Evolutionary conservation across 2,329 filamentous ascomycete species (phyloP).

Genomic region (Byssochlamys sp.): DNA sequence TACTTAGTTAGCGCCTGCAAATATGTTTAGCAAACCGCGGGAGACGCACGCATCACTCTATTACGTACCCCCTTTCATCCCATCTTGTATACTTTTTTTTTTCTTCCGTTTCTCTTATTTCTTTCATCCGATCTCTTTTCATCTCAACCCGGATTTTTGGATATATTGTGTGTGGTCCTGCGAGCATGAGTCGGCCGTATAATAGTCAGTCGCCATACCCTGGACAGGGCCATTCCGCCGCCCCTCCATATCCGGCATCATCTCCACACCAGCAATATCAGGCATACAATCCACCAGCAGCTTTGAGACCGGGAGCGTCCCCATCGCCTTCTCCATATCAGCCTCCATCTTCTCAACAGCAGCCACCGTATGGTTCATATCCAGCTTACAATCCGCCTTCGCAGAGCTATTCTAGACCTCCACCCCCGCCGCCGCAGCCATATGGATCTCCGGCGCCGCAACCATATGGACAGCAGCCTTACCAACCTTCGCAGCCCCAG

Average conservation of each 20-base stretch:
- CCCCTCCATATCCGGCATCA: conserved; percentile 26
- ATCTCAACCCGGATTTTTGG: conserved; percentile 4
- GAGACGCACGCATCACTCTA: not conserved
- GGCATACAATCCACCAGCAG: conserved; percentile 25
- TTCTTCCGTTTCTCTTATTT: not conserved
- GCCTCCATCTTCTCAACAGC: conserved; percentile 22
- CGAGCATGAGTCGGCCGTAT: conserved; percentile 30
- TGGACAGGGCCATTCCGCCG: conserved; percentile 22
- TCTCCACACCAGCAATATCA: conserved; percentile 26
- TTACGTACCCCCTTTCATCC: not conserved
- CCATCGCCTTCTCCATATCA: conserved; percentile 22
- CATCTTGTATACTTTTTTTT: conserved; percentile 1
- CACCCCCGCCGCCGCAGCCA: conserved; percentile 31
- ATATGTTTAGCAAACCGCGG: not conserved
- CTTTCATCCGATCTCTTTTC: conserved; percentile 3
- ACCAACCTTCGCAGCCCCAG: conserved; percentile 22
- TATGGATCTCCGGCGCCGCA: conserved; percentile 22
- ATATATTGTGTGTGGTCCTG: conserved; percentile 6
- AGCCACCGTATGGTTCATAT: not conserved
- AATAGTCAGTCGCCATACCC: conserved; percentile 27
- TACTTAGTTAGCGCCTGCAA: not conserved
- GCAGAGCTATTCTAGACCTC: conserved; percentile 33
- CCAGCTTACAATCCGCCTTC: conserved; percentile 10
- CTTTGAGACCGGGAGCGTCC: conserved; percentile 24
- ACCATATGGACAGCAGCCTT: conserved; percentile 24